phyloP scores from a whole-genome alignment of 1,284 basidiomycete genomes.

The Rhodotorula sp. region DNA sequence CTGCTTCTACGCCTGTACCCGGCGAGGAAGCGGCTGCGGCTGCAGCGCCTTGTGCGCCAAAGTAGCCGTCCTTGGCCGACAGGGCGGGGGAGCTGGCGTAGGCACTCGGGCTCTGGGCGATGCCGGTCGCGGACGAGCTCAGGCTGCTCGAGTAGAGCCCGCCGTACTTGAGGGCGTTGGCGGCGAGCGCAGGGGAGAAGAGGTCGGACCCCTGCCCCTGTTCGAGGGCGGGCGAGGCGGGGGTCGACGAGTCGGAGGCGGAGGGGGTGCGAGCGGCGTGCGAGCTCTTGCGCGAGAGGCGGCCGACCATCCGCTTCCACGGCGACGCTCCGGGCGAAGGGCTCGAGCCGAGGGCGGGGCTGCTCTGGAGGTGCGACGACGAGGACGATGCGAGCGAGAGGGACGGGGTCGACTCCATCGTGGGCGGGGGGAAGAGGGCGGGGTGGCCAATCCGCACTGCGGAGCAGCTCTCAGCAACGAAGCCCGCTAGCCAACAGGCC shows the following conservation, averaged over 20 bases:
- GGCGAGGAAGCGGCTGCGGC: background rate
- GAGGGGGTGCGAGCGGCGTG: background rate
- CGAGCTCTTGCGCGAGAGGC: slow-evolving; percentile 26
- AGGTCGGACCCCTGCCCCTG: background rate
- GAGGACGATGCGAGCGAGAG: background rate
- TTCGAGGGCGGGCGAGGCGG: background rate
- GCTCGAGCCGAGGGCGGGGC: background rate
- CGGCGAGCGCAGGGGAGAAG: slow-evolving; percentile 8
- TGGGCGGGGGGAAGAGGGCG: background rate
- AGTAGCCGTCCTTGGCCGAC: slow-evolving; percentile 16
- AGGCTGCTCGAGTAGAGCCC: background rate
- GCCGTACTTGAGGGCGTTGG: background rate
- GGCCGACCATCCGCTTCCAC: slow-evolving; percentile 33
- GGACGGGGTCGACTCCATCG: background rate
- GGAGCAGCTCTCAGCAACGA: background rate
- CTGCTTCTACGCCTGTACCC: background rate
- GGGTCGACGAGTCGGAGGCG: background rate
- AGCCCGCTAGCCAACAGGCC: no score
- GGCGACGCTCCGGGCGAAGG: slow-evolving; percentile 15
- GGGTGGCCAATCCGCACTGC: no score
- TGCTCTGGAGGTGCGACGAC: background rate
- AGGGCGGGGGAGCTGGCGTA: background rate
- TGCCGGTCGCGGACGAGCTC: background rate
- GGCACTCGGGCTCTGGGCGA: background rate
- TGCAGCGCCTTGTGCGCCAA: slow-evolving; percentile 6